Conservation (phyloP, 306 rosid species). For the Quercus wislizeni region DNA sequence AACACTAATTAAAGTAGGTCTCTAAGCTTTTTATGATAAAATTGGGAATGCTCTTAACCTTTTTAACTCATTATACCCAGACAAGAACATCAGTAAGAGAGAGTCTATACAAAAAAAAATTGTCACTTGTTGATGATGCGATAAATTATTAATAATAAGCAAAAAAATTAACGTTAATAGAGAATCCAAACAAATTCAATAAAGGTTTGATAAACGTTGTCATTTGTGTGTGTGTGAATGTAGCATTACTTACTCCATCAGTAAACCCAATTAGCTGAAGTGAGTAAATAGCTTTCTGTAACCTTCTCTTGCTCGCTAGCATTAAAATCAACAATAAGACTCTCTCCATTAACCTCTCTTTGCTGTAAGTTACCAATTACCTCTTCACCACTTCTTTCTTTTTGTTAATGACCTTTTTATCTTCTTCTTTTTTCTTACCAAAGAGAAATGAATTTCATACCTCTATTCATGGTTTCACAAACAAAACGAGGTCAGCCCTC, state of each 20-base stretch:
- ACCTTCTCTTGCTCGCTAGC: background rate
- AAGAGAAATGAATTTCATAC: background rate
- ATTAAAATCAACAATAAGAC: background rate
- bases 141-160: no score
- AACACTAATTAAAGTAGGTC: no score
- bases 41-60: no score
- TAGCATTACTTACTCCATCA: background rate
- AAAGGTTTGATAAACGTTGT: no score
- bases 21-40: no score
- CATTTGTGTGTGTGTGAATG: no score
- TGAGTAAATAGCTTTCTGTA: background rate
- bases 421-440: background rate
- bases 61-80: no score
- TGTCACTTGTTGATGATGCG: no score
- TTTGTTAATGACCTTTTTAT: background rate
- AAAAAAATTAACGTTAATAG: no score
- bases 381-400: constrained; percentile 12
- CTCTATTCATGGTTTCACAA: constrained; percentile 11
- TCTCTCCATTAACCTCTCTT: background rate
- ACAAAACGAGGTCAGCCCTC: constrained; percentile 3
- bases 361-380: background rate
- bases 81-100: no score
- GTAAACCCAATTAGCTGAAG: background rate
- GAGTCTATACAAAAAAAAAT: no score
- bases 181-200: no score